Evolutionary conservation across 257 asterid genomes (phyloP).

Genomic region (Euphrasia confusa): DNA sequence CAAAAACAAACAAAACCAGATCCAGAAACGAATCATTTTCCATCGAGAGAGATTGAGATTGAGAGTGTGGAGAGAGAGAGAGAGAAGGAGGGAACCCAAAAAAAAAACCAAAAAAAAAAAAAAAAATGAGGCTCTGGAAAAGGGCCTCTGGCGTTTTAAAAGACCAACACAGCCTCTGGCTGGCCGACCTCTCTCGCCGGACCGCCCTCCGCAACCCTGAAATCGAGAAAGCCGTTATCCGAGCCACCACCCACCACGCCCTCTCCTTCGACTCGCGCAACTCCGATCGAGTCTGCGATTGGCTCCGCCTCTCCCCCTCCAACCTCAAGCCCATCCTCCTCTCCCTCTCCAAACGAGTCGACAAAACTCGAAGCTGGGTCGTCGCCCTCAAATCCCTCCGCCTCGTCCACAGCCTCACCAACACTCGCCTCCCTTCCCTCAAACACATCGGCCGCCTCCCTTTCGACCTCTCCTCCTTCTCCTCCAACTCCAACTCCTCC

Average conservation of each 20-base stretch:
- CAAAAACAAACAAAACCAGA: not conserved
- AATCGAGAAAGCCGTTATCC: slow-evolving; percentile 64
- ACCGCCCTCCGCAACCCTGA: slow-evolving; percentile 74
- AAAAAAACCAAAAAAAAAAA: slow-evolving; percentile 20
- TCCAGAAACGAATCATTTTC: not conserved
- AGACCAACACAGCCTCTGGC: slow-evolving; percentile 68
- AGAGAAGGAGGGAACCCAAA: not conserved
- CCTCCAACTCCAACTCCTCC: slow-evolving; percentile 34
- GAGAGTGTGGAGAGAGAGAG: slow-evolving; percentile 1
- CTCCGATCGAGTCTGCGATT: slow-evolving; percentile 47
- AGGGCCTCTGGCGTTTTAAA: slow-evolving; percentile 65
- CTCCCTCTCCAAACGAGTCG: slow-evolving; percentile 57
- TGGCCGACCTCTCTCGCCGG: slow-evolving; percentile 50
- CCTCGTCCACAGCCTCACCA: slow-evolving; percentile 60
- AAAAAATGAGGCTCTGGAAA: slow-evolving; percentile 68
- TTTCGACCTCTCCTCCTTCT: slow-evolving; percentile 65
- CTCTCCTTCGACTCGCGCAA: slow-evolving; percentile 37
- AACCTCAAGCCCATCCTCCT: slow-evolving; percentile 62
- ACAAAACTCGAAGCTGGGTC: slow-evolving; percentile 49
- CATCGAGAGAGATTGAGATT: not conserved
- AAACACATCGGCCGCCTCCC: slow-evolving; percentile 65
- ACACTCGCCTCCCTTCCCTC: slow-evolving; percentile 37
- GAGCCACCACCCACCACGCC: slow-evolving; percentile 68
- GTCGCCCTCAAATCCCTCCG: slow-evolving; percentile 73
- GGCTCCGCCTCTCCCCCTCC: slow-evolving; percentile 65